These are phyloP conservation scores for Neocatenulostroma microsporum DNA, from an alignment of 2,329 filamentous ascomycete genomes.

Conservation along the genomic window DNA sequence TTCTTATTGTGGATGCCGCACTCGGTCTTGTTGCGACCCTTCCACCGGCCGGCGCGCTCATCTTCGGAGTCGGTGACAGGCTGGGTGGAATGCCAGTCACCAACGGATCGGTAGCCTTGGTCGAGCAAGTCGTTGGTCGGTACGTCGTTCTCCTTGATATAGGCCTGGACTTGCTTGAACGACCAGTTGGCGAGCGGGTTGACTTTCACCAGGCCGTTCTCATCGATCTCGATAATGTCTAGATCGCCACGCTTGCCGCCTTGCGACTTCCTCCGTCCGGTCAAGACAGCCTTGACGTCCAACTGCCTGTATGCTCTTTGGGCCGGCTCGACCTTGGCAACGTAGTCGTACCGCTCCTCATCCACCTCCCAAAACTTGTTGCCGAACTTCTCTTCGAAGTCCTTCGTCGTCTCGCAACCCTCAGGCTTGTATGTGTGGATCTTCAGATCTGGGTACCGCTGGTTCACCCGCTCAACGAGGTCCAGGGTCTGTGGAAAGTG, in stretches of 20 bases:
- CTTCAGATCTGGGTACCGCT: conserved; percentile 67
- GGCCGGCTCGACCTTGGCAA: conserved; percentile 95
- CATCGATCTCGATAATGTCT: conserved; percentile 86
- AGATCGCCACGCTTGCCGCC: conserved; percentile 86
- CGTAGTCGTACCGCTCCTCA: conserved; percentile 87
- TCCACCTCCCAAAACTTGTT: conserved; percentile 75
- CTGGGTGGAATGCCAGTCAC: conserved; percentile 94
- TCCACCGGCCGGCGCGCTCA: conserved; percentile 93
- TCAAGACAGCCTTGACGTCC: conserved; percentile 81
- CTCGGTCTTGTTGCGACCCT: conserved; percentile 91
- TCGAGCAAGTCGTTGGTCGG: conserved; percentile 91
- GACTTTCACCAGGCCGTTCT: conserved; percentile 88
- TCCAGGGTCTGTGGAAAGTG: conserved; percentile 46
- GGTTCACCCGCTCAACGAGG: conserved; percentile 58
- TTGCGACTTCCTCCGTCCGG: conserved; percentile 83
- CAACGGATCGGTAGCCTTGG: conserved; percentile 93
- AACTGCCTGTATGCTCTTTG: conserved; percentile 84
- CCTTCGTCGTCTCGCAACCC: conserved; percentile 60
- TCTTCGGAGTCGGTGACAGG: conserved; percentile 88
- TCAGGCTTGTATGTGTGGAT: conserved; percentile 87
- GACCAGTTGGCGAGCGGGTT: conserved; percentile 94
- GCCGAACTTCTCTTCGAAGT: conserved; percentile 79
- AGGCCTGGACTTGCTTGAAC: conserved; percentile 81
- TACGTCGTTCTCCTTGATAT: conserved; percentile 77
- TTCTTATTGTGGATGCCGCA: conserved; percentile 99